phyloP scores from a whole-genome alignment of 2,329 filamentous ascomycete genomes.

The Hortaea werneckii region DNA sequence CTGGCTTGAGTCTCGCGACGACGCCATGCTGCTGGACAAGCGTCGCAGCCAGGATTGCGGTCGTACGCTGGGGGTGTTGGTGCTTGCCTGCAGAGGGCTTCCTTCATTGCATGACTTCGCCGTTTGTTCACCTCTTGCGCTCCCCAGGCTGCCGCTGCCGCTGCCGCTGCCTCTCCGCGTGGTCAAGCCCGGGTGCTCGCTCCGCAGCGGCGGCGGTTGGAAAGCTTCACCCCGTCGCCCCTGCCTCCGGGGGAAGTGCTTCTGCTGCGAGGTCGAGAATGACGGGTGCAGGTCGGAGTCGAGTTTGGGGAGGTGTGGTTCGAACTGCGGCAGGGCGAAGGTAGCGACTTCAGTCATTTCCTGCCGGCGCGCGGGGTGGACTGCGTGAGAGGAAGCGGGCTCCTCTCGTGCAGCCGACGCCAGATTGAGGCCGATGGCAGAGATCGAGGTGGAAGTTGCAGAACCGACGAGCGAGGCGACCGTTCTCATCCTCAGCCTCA shows the following conservation, averaged over 20 bases:
- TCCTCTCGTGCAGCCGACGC: slow-evolving; percentile 9
- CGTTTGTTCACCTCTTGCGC: slow-evolving; percentile 1
- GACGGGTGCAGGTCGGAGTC: slow-evolving; percentile 5
- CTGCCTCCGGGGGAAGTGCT: neutral
- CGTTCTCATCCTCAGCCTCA: slow-evolving; percentile 9
- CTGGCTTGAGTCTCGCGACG: slow-evolving; percentile 23
- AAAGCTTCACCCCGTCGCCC: neutral
- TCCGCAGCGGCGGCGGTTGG: too few relatives aligned
- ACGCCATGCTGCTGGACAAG: slow-evolving; percentile 41
- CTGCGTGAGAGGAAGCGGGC: slow-evolving; percentile 15
- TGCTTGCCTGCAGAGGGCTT: slow-evolving; percentile 1
- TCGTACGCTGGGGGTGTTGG: slow-evolving; percentile 9
- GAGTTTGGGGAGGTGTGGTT: neutral
- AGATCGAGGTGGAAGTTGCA: slow-evolving; percentile 50
- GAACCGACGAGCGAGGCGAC: slow-evolving; percentile 44
- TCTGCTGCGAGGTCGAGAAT: slow-evolving; percentile 5
- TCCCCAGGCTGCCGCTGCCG: neutral
- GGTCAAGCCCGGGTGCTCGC: slow-evolving; percentile 3
- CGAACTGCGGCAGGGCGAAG: slow-evolving; percentile 8
- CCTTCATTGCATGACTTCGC: slow-evolving; percentile 4
- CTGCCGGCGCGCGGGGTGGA: slow-evolving; percentile 14
- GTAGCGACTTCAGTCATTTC: slow-evolving; percentile 17
- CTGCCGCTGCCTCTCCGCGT: slow-evolving; percentile 6
- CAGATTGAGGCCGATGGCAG: slow-evolving; percentile 40
- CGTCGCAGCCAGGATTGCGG: slow-evolving; percentile 58